Evolutionary conservation across 2,329 filamentous ascomycete species (phyloP).

Genomic region (Scytalidium lignicola): DNA sequence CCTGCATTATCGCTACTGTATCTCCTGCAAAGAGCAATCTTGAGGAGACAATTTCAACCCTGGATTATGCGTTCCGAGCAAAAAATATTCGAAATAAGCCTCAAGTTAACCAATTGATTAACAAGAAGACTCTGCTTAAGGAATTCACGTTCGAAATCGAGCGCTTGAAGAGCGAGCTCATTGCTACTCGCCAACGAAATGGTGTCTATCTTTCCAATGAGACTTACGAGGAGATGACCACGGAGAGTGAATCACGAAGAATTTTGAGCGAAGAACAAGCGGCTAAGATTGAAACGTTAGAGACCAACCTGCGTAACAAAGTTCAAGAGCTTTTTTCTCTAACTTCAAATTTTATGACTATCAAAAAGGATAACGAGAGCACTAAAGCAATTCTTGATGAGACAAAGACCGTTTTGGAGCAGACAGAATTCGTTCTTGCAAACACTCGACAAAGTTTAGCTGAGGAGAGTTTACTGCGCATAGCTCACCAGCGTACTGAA

Average conservation of each 20-base stretch:
- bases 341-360: conserved; percentile 77
- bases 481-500: conserved; percentile 84
- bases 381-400: conserved; percentile 68
- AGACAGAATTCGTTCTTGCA: conserved; percentile 78
- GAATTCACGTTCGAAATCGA: conserved; percentile 94
- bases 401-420: conserved; percentile 75
- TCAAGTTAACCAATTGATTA: conserved; percentile 85
- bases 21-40: conserved; percentile 93
- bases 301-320: conserved; percentile 85
- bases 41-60: conserved; percentile 95
- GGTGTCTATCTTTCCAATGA: conserved; percentile 91
- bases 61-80: conserved; percentile 95
- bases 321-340: conserved; percentile 86
- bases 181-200: conserved; percentile 87
- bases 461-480: conserved; percentile 74
- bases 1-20: conserved; percentile 95
- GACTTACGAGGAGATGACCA: conserved; percentile 83
- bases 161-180: conserved; percentile 87
- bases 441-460: conserved; percentile 71
- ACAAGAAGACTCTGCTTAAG: conserved; percentile 84
- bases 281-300: conserved; percentile 88
- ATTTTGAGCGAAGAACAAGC: conserved; percentile 90
- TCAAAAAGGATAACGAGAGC: conserved; percentile 86
- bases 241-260: conserved; percentile 84
- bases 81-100: conserved; percentile 99